phyloP scores from a whole-genome alignment of 345 rosid genomes.

The Clausena lansium region DNA sequence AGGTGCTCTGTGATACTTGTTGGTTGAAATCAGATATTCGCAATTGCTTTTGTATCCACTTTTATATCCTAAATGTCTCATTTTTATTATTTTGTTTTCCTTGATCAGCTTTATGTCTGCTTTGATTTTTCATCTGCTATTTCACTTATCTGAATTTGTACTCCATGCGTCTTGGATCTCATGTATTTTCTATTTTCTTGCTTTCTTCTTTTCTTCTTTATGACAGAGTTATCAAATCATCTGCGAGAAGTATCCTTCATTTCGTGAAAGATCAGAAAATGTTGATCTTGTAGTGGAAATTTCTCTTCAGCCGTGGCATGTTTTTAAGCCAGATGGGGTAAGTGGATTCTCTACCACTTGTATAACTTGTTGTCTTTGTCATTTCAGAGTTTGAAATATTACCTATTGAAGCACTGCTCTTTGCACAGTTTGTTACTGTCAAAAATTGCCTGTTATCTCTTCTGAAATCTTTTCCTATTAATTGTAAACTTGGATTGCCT shows the following conservation, averaged over 20 bases:
- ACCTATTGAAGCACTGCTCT: neutral
- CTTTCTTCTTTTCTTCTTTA: neutral
- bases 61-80: no score
- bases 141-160: neutral
- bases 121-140: neutral
- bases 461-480: conserved; percentile 2
- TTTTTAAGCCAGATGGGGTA: conserved; percentile 94
- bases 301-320: conserved; percentile 99
- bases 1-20: neutral
- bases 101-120: neutral
- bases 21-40: neutral
- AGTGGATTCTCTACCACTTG: conserved; percentile 17
- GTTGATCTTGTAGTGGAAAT: conserved; percentile 95
- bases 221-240: conserved; percentile 80
- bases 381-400: neutral
- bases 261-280: conserved; percentile 94
- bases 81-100: neutral
- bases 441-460: neutral
- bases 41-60: neutral
- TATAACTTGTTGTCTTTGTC: neutral
- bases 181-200: conserved; percentile 13
- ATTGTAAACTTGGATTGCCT: neutral
- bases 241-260: conserved; percentile 88
- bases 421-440: neutral
- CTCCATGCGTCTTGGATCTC: conserved; percentile 1